Conservation (phyloP, 768 basidiomycete genomes). For the Kwoniella heveanensis region DNA sequence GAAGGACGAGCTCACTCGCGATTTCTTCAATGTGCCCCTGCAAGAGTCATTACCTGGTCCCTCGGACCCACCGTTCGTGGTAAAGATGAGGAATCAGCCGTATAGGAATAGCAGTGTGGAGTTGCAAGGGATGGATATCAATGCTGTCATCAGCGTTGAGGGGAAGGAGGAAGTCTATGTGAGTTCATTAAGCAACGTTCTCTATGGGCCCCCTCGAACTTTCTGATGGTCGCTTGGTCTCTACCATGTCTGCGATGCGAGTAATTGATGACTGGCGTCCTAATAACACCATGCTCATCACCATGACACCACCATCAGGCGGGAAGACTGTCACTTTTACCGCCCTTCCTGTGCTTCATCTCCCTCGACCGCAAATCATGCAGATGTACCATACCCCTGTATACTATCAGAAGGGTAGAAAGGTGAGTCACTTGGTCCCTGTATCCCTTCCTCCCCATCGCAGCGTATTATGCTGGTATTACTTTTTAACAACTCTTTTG, state of each 20-base stretch:
- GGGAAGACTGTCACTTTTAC: slow-evolving; percentile 82
- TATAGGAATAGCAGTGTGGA: slow-evolving; percentile 26
- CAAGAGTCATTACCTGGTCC: slow-evolving; percentile 36
- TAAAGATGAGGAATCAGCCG: slow-evolving; percentile 36
- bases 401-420: slow-evolving; percentile 90
- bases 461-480: no score
- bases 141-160: slow-evolving; percentile 79
- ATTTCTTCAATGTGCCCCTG: slow-evolving; percentile 82
- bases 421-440: slow-evolving; percentile 55
- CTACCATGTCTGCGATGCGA: no score
- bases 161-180: slow-evolving; percentile 92
- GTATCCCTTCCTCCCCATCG: no score
- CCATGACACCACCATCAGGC: slow-evolving; percentile 61
- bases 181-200: slow-evolving; percentile 58
- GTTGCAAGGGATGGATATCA: slow-evolving; percentile 72
- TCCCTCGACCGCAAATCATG: slow-evolving; percentile 92
- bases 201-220: no score
- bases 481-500: no score
- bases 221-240: no score
- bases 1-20: slow-evolving; percentile 78
- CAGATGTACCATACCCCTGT: slow-evolving; percentile 85
- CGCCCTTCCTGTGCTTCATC: slow-evolving; percentile 85
- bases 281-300: no score
- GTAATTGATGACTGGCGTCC: no score
- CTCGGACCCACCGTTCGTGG: slow-evolving; percentile 32